These are phyloP conservation scores for Sinapis alba DNA, from an alignment of 441 rosid species.

Conservation along the genomic window DNA sequence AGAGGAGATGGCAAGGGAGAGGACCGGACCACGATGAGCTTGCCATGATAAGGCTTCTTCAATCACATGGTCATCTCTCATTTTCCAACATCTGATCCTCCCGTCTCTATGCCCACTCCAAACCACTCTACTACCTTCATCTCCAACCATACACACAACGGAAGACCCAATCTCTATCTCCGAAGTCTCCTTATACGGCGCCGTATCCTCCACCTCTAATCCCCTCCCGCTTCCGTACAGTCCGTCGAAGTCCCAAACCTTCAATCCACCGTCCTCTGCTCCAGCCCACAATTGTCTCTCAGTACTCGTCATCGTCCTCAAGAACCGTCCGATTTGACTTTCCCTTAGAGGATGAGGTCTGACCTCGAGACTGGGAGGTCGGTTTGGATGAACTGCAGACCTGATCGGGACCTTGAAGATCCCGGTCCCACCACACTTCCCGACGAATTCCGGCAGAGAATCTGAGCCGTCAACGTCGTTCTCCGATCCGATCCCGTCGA, in stretches of 20 bases:
- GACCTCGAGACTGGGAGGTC: slow-evolving; percentile 62
- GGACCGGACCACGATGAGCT: slow-evolving; percentile 68
- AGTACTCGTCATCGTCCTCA: slow-evolving; percentile 53
- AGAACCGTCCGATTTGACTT: slow-evolving; percentile 52
- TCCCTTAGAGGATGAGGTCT: slow-evolving; percentile 67
- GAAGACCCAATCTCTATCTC: slow-evolving; percentile 42
- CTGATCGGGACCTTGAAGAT: slow-evolving; percentile 59
- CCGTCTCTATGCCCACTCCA: slow-evolving; percentile 81
- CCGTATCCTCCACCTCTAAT: slow-evolving; percentile 49
- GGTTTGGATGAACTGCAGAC: slow-evolving; percentile 58
- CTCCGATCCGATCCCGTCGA: slow-evolving; percentile 18
- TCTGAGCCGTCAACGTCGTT: slow-evolving; percentile 2
- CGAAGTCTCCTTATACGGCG: slow-evolving; percentile 54
- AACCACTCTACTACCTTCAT: slow-evolving; percentile 53
- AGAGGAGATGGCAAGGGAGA: slow-evolving; percentile 55
- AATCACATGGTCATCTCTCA: slow-evolving; percentile 34
- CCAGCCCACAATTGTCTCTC: slow-evolving; percentile 62
- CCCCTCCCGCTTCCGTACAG: slow-evolving; percentile 45
- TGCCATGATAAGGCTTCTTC: slow-evolving; percentile 59
- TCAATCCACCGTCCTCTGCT: slow-evolving; percentile 53
- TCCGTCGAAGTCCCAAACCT: slow-evolving; percentile 56
- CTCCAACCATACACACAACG: slow-evolving; percentile 57
- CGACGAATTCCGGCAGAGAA: slow-evolving; percentile 53
- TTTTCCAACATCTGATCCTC: slow-evolving; percentile 58
- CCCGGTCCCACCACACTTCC: slow-evolving; percentile 52